Evolutionary conservation across 768 basidiomycete species (phyloP), one percentile per base, ranked within the genome.

Genomic region (Russula vinacea): DNA sequence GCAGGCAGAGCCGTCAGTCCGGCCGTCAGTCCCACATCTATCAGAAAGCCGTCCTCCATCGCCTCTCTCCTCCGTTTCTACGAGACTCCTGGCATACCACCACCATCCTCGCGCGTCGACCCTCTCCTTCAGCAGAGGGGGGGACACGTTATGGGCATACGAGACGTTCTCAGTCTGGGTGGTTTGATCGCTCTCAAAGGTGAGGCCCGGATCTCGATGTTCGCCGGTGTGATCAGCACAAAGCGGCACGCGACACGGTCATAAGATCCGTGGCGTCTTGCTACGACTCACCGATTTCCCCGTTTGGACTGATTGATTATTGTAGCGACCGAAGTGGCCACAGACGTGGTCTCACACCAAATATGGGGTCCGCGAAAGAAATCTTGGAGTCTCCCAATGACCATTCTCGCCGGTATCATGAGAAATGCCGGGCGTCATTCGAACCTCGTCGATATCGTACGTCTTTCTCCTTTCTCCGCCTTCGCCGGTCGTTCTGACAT

Each of bases 311-410:
- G 24, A 56, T 33, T 81, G 79, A 78, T 16, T 33, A 3, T 19
- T 44, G 39, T 56, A 80, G 81, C 78, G 1, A 76, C 75, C 16
- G 75, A 76, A 2, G 70, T 86, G 7, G 84, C 86, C 4, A 76
- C 80, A 14, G 94, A 92, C 58, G 80, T 97, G 29, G 74, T 96
- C 53, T 78, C 81, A 8, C 89, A 97, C 73, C 84, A 88, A 66
- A 76, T 98, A 45, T 89, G 85, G 79, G 96, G 96, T 3, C 94
- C 96, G 0, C 86, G 89, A 49, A 86, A 86, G 71, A 89, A 90
- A 72, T 87, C 89, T 7, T 99, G 96, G 96, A 93, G 94, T 0
- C 86, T 94, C 58, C 90, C 92, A 76, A 92, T 98, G 90, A 95
- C 95, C 2, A 81, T 96, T 35, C 83, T 93, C 16, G 84, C 84